Conservation (phyloP, 2,329 filamentous ascomycete species). For the Fusarium haematococcum region DNA sequence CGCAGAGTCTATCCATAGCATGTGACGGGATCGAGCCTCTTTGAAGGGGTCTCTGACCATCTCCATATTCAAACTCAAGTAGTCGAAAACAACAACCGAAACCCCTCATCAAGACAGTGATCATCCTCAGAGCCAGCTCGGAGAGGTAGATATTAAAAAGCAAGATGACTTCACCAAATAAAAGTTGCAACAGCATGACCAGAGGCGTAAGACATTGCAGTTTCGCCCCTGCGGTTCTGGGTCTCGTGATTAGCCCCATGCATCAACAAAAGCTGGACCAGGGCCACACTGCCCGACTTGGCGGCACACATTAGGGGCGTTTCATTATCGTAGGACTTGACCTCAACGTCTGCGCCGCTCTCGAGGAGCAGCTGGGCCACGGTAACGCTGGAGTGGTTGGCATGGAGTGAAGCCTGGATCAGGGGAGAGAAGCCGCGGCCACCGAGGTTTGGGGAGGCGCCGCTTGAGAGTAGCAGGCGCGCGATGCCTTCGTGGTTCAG, state of each 20-base stretch:
- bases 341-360: background rate
- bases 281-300: background rate
- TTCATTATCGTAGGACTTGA: rapidly evolving
- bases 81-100: background rate
- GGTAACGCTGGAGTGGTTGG: background rate
- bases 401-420: background rate
- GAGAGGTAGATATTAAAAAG: background rate
- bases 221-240: background rate
- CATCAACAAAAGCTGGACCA: background rate
- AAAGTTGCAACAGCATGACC: background rate
- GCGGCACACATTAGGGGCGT: background rate
- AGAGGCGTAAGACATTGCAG: background rate
- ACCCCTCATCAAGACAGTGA: background rate
- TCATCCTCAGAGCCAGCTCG: background rate
- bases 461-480: background rate
- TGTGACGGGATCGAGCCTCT: background rate
- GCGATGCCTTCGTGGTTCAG: background rate
- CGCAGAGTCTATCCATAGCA: background rate
- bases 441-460: background rate
- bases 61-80: background rate
- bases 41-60: background rate
- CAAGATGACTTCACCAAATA: background rate
- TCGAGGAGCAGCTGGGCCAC: background rate
- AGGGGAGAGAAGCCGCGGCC: background rate
- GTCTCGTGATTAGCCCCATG: background rate